Evolutionary conservation across 2,329 filamentous ascomycete species (phyloP).

Genomic region (Niveomyces coronatus): DNA sequence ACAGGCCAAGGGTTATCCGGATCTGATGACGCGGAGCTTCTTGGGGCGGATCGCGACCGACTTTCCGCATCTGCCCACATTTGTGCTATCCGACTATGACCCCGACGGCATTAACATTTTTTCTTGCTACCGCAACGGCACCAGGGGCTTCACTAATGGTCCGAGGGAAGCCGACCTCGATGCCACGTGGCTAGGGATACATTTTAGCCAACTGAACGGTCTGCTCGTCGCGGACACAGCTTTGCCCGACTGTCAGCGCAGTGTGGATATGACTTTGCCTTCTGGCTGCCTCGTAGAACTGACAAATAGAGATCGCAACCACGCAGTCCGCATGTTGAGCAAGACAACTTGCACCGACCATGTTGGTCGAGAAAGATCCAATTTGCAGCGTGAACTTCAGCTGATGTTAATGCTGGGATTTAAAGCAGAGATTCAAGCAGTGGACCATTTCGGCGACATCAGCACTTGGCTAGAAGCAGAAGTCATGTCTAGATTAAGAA

Average conservation of each 20-base stretch:
- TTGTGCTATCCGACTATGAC: constrained; percentile 63
- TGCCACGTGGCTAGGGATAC: constrained; percentile 56
- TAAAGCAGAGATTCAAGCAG: constrained; percentile 68
- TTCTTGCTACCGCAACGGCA: constrained; percentile 62
- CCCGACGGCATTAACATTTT: constrained; percentile 67
- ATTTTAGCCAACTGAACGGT: constrained; percentile 29
- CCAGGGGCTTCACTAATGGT: constrained; percentile 52
- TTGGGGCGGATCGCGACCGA: constrained; percentile 41
- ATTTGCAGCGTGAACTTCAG: constrained; percentile 50
- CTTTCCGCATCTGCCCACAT: constrained; percentile 43
- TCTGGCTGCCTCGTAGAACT: constrained; percentile 23
- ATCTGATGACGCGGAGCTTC: constrained; percentile 59
- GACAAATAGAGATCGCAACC: constrained; percentile 45
- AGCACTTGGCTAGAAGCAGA: constrained; percentile 36
- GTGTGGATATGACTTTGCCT: not conserved
- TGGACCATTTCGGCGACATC: constrained; percentile 46
- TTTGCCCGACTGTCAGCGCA: constrained; percentile 12
- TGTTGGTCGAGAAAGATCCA: constrained; percentile 22
- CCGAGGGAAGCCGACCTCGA: constrained; percentile 35
- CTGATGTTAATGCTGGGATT: constrained; percentile 62
- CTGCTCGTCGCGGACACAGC: not conserved
- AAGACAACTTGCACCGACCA: constrained; percentile 22
- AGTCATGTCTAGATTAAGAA: too few relatives aligned
- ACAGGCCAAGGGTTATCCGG: constrained; percentile 81
- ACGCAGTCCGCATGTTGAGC: constrained; percentile 43